A percentile compares a stretch with the other conserved stretches of the same genome.
Evolutionary conservation across 2,329 filamentous ascomycete species (phyloP).

Genomic region (Pseudopyricularia cyperi): DNA sequence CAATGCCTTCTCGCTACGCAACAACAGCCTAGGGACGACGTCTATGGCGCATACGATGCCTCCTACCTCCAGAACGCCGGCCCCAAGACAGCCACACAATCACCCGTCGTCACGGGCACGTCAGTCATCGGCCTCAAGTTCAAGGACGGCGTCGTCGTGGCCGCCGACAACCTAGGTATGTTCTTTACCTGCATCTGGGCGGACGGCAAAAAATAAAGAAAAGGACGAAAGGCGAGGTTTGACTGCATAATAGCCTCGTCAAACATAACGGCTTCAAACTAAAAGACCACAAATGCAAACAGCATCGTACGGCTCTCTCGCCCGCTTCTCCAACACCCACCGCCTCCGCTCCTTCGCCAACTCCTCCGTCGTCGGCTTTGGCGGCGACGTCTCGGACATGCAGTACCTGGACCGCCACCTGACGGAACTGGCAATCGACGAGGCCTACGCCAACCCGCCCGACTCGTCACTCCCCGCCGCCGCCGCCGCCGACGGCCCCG

Average conservation of each 20-base stretch:
- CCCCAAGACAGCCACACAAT: conserved; percentile 79
- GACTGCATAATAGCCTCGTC: too few relatives aligned
- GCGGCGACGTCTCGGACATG: conserved; percentile 97
- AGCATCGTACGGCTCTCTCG: conserved; percentile 96
- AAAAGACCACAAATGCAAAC: too few relatives aligned
- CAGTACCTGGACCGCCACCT: conserved; percentile 94
- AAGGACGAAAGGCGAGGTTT: too few relatives aligned
- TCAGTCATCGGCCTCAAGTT: conserved; percentile 94
- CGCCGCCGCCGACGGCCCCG: conserved; percentile 37
- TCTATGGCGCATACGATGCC: conserved; percentile 87
- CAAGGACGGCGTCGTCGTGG: conserved; percentile 91
- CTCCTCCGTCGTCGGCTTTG: conserved; percentile 78
- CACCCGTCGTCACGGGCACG: conserved; percentile 88
- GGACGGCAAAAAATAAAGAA: too few relatives aligned
- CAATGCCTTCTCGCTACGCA: conserved; percentile 17
- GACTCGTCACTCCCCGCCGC: conserved; percentile 21
- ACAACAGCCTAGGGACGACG: conserved; percentile 87
- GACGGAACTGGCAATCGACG: conserved; percentile 71
- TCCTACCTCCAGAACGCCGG: conserved; percentile 63
- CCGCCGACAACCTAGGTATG: conserved; percentile 88
- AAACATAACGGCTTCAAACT: too few relatives aligned
- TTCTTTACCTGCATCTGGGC: too few relatives aligned
- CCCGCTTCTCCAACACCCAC: conserved; percentile 93
- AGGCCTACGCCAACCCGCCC: conserved; percentile 56
- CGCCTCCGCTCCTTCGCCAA: conserved; percentile 82